A percentile compares a stretch with the other conserved stretches of the same genome.
These are phyloP conservation scores for Beauveria scarabaeidicola DNA, from an alignment of 2,329 filamentous ascomycete species.

Conservation along the genomic window DNA sequence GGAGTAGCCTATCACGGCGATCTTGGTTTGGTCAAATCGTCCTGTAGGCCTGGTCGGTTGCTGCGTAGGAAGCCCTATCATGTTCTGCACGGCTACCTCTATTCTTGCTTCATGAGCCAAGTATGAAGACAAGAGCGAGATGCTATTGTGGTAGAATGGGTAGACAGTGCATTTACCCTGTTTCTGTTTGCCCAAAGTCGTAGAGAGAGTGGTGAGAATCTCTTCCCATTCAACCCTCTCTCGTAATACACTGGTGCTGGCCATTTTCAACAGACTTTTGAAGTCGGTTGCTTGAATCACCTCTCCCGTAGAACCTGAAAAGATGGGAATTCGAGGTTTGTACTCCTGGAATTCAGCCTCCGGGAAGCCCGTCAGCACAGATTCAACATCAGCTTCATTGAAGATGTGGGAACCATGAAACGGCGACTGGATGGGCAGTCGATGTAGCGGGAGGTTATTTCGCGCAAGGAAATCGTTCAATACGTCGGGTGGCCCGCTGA, in stretches of 20 bases:
- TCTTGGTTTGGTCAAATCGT: slow-evolving; percentile 37
- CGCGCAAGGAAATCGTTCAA: slow-evolving; percentile 8
- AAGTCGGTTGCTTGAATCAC: background rate
- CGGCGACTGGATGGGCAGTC: slow-evolving; percentile 16
- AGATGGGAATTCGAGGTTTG: background rate
- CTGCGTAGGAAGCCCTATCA: background rate
- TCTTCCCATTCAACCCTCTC: background rate
- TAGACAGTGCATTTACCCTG: background rate
- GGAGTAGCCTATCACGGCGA: slow-evolving; percentile 67
- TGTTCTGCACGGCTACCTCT: background rate
- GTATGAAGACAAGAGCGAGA: background rate
- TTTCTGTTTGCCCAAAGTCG: background rate
- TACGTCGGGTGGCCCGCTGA: slow-evolving; percentile 18
- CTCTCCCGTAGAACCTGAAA: background rate
- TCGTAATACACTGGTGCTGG: background rate
- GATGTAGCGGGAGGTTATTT: background rate
- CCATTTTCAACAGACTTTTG: background rate
- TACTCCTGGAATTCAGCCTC: background rate
- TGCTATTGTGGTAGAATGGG: background rate
- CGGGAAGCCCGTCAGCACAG: background rate
- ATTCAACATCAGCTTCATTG: background rate
- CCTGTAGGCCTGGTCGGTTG: background rate
- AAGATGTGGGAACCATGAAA: slow-evolving; percentile 20
- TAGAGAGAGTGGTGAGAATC: background rate
- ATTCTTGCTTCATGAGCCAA: background rate